Evolutionary conservation across 345 rosid species (phyloP).

Genomic region (Luvunga scandens): DNA sequence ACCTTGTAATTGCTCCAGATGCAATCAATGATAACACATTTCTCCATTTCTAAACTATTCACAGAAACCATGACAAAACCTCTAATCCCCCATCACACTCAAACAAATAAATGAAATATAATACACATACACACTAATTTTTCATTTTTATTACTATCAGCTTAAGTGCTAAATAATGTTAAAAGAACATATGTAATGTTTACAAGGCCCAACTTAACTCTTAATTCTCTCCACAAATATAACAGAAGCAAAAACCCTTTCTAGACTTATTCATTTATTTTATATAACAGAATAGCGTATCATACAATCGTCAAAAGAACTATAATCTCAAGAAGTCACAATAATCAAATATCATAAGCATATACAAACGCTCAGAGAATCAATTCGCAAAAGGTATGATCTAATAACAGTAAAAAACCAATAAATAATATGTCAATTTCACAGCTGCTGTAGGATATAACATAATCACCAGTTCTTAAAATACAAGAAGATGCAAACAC

Average conservation of each 20-base stretch:
- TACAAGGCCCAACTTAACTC: background rate
- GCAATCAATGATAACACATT: background rate
- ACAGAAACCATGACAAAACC: background rate
- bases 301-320: background rate
- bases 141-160: background rate
- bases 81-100: background rate
- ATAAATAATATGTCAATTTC: too few species aligned
- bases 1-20: too few species aligned
- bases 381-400: background rate
- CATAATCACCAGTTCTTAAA: too few species aligned
- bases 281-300: background rate
- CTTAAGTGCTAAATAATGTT: background rate
- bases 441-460: too few species aligned
- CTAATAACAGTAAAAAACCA: too few species aligned
- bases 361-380: background rate
- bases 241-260: background rate
- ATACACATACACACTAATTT: background rate
- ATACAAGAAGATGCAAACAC: too few species aligned
- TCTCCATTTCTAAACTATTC: background rate
- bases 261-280: background rate
- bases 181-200: background rate
- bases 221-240: background rate
- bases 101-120: background rate
- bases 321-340: too few species aligned
- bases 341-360: background rate